Base-by-base conservation (phyloP, 805 yeast species). In the Spathaspora gorwiae region DNA sequence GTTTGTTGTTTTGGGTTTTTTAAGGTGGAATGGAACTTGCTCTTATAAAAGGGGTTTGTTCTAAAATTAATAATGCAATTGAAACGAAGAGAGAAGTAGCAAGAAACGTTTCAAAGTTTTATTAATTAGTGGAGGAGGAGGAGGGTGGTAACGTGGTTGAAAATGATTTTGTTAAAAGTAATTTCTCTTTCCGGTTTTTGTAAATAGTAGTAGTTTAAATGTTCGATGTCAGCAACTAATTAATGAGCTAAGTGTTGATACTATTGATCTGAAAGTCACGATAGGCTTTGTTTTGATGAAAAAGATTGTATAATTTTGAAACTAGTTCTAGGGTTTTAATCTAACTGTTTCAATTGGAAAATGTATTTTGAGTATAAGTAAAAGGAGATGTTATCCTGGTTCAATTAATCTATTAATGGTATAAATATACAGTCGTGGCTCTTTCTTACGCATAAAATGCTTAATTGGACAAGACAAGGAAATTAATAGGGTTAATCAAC, bases 71-170 rank as follows among this genome's bases (percentile, higher is more conserved):
- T 51, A 40, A 35, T 34, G 30, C 46, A 46, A 54, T 54, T 59
- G 72, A 68, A 65, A 65, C 73, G 73, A 62, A 56, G 63, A 68
- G 73, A 69, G 75, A 69, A 69, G 75, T 69, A 67, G 71, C 73
- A 68, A 69, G 75, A 69, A 66, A 68, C 74, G 73, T 64, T 60
- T 61, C 72, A 63, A 55, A 54, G 47, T 48, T 50, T 50, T 52
- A 41, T 42, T 54, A 64, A 56, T 57, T 47, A 59, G 57, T 45
- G 64, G 65, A 57, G 62, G 66, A 66, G 66, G 67, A 59, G 59
- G 63, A 66, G 66, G 67, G 59, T 58, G 63, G 57, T 64, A 56
- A 56, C 66, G 65, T 51, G 61, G 68, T 57, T 66, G 59, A 59
- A 46, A 47, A 49, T 53, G 44, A 19, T 37, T 33, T 6, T 13